phyloP scores from a whole-genome alignment of 2,329 filamentous ascomycete species.

The Nemania abortiva region DNA sequence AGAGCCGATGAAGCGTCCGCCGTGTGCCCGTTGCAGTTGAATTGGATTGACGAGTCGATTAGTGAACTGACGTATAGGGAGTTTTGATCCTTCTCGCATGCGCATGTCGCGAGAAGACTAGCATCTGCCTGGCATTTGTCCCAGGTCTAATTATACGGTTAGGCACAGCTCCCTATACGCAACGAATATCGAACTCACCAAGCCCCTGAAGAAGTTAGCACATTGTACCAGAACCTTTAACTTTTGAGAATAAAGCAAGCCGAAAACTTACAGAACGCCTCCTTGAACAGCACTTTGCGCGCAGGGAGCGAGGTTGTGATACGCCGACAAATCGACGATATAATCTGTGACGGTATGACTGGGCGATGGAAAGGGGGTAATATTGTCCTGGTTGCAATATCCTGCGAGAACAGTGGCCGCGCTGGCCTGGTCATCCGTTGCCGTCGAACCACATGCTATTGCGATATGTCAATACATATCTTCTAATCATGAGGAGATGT shows the following conservation, averaged over 20 bases:
- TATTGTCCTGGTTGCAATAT: slow-evolving; percentile 62
- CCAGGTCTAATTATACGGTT: slow-evolving; percentile 48
- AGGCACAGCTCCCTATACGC: slow-evolving; percentile 9
- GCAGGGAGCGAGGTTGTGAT: slow-evolving; percentile 58
- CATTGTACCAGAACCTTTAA: background rate
- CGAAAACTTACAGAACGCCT: slow-evolving; percentile 54
- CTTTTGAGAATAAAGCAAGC: background rate
- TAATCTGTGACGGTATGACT: slow-evolving; percentile 59
- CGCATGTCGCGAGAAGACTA: slow-evolving; percentile 62
- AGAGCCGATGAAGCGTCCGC: slow-evolving; percentile 63
- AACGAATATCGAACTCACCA: slow-evolving; percentile 47
- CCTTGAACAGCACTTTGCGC: slow-evolving; percentile 55
- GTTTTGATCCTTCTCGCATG: slow-evolving; percentile 64
- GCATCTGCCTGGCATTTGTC: slow-evolving; percentile 56
- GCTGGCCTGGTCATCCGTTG: slow-evolving; percentile 62
- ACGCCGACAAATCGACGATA: slow-evolving; percentile 63
- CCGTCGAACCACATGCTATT: slow-evolving; percentile 59
- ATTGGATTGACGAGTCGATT: slow-evolving; percentile 59
- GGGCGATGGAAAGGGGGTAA: slow-evolving; percentile 58
- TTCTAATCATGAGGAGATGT: too few species aligned
- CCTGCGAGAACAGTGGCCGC: slow-evolving; percentile 59
- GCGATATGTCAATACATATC: slow-evolving; percentile 13
- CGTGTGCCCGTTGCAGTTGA: slow-evolving; percentile 60
- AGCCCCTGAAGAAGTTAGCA: slow-evolving; percentile 43
- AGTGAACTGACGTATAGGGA: slow-evolving; percentile 57